Conservation (phyloP, 805 yeast genomes). For the Kuraishia hungarica region DNA sequence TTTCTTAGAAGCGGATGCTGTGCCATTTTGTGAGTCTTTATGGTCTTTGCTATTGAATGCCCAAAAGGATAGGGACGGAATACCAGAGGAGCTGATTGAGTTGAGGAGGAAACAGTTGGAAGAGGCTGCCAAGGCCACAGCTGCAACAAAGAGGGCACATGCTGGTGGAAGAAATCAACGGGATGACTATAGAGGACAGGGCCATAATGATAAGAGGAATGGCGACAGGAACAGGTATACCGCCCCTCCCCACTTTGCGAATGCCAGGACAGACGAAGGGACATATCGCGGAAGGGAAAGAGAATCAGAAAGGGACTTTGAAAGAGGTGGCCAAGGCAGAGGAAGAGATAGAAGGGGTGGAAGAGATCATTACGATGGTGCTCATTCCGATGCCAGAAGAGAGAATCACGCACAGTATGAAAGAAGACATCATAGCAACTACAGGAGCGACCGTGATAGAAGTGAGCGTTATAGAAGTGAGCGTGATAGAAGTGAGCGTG, state of each 20-base stretch:
- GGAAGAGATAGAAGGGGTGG: neutral
- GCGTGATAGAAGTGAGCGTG: neutral
- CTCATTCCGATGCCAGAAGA: neutral
- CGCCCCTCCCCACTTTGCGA: neutral
- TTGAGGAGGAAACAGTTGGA: slow-evolving; percentile 1
- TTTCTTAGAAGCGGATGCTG: slow-evolving; percentile 33
- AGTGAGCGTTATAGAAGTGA: neutral
- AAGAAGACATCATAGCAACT: neutral
- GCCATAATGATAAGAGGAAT: neutral
- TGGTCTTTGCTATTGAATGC: slow-evolving; percentile 38
- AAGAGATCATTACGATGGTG: neutral
- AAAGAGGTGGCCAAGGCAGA: neutral
- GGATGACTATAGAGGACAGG: neutral
- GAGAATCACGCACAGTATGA: neutral
- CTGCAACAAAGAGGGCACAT: neutral
- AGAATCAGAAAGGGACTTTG: neutral
- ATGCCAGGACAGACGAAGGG: neutral
- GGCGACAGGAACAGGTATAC: neutral
- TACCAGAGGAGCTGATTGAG: slow-evolving; percentile 26
- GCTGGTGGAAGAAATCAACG: neutral
- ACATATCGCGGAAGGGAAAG: neutral
- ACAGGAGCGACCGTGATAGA: neutral
- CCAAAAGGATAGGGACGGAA: slow-evolving; percentile 34
- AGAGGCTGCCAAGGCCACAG: neutral
- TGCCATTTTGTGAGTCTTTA: slow-evolving; percentile 29